These are phyloP conservation scores for Penicillium arizonense DNA, from an alignment of 495 filamentous ascomycete genomes.

Conservation along the genomic window DNA sequence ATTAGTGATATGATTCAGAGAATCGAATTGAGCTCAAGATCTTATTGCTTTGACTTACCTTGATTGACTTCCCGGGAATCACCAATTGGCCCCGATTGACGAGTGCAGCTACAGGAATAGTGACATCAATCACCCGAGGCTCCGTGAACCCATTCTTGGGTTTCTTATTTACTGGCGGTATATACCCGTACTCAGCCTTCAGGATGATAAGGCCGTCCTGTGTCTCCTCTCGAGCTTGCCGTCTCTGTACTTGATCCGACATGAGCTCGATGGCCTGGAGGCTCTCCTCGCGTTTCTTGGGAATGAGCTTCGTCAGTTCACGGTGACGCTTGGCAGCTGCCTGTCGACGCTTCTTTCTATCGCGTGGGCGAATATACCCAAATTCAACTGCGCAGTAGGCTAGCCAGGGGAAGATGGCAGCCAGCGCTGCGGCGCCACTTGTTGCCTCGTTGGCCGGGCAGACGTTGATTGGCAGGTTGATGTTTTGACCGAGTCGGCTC, in stretches of 20 bases:
- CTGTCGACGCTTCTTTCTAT: conserved; percentile 34
- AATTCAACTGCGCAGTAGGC: conserved; percentile 51
- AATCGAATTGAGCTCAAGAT: background rate
- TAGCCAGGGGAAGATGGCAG: conserved; percentile 46
- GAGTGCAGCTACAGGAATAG: conserved; percentile 46
- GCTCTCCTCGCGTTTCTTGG: conserved; percentile 45
- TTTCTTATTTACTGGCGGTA: conserved; percentile 28
- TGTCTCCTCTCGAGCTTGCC: conserved; percentile 40
- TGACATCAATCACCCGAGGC: conserved; percentile 42
- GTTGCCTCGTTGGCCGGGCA: conserved; percentile 37
- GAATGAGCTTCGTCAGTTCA: conserved; percentile 40
- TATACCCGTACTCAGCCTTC: conserved; percentile 44
- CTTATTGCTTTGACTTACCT: conserved; percentile 26
- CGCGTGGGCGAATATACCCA: conserved; percentile 40
- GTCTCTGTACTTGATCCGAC: conserved; percentile 45
- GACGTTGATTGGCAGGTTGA: conserved; percentile 40
- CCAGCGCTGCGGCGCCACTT: conserved; percentile 35
- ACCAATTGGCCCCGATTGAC: conserved; percentile 48
- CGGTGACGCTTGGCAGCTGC: conserved; percentile 37
- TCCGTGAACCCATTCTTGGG: conserved; percentile 21
- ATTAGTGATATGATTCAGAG: conserved; percentile 9
- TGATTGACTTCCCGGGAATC: conserved; percentile 39
- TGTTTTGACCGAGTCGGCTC: conserved; percentile 40
- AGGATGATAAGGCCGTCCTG: conserved; percentile 39
- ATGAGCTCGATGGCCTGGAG: conserved; percentile 53